Conservation (phyloP, 805 yeast species). For the Pichia exigua region DNA sequence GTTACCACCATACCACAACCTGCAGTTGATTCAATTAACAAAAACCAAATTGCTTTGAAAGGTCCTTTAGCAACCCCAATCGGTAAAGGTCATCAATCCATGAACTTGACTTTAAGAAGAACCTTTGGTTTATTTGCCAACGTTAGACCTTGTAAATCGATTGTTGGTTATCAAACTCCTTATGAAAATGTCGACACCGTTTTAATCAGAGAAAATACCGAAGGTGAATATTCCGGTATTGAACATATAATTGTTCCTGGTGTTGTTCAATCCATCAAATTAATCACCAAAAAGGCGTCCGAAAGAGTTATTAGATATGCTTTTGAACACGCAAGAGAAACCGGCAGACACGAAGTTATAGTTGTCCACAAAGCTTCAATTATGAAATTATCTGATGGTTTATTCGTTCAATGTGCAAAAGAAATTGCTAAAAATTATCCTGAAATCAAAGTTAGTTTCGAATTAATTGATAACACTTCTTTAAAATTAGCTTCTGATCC, state of each 20-base stretch:
- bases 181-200: conserved; percentile 88
- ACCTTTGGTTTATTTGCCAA: conserved; percentile 94
- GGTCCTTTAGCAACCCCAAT: conserved; percentile 99
- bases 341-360: conserved; percentile 78
- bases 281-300: conserved; percentile 93
- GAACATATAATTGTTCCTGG: conserved; percentile 98
- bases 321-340: conserved; percentile 88
- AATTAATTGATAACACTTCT: conserved; percentile 93
- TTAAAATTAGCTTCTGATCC: conserved; percentile 88
- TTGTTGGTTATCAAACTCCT: conserved; percentile 90
- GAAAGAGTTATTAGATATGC: conserved; percentile 96
- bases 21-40: conserved; percentile 89
- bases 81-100: conserved; percentile 96
- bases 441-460: conserved; percentile 73
- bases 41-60: conserved; percentile 89
- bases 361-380: conserved; percentile 98
- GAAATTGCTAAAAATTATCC: conserved; percentile 90
- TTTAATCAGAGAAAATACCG: conserved; percentile 97
- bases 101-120: conserved; percentile 95
- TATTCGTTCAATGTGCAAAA: conserved; percentile 86
- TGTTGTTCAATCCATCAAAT: conserved; percentile 95
- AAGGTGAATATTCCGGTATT: conserved; percentile 98
- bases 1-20: conserved; percentile 87
- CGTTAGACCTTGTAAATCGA: conserved; percentile 92
- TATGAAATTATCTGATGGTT: conserved; percentile 97